phyloP scores from a whole-genome alignment of 176 grass and related monocot species.

The Phyllostachys edulis region DNA sequence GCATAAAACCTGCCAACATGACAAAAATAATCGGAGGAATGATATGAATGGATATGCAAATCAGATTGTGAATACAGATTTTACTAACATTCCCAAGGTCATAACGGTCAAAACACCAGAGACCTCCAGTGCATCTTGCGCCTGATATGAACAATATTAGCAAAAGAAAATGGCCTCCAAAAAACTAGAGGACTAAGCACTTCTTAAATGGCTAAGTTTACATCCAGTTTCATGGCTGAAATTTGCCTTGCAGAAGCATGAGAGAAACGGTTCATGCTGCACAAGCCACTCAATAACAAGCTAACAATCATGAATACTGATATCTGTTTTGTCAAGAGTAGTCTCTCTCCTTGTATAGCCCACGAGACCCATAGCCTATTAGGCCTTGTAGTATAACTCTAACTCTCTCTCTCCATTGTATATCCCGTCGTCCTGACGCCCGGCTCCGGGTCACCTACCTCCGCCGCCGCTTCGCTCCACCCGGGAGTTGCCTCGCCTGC shows the following conservation, averaged over 20 bases:
- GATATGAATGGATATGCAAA: conserved; percentile 14
- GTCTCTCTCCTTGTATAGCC: too few relatives aligned
- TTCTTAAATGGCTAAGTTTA: not conserved
- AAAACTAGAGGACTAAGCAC: conserved; percentile 2
- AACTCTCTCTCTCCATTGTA: too few relatives aligned
- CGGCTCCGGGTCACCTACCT: too few relatives aligned
- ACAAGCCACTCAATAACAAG: not conserved
- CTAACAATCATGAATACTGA: not conserved
- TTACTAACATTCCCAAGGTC: conserved; percentile 98
- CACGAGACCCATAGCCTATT: too few relatives aligned
- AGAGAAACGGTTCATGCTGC: not conserved
- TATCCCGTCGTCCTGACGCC: too few relatives aligned
- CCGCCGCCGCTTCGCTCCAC: too few relatives aligned
- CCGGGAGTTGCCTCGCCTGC: too few relatives aligned
- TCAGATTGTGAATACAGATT: conserved; percentile 31
- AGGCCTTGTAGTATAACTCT: too few relatives aligned
- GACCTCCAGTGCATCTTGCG: conserved; percentile 77
- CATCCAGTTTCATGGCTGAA: not conserved
- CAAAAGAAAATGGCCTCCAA: conserved; percentile 10
- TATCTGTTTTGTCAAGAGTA: too few relatives aligned
- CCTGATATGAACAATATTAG: conserved; percentile 47
- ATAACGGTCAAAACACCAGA: conserved; percentile 94
- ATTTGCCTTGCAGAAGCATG: not conserved
- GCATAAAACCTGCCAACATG: conserved; percentile 79
- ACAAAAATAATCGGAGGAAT: conserved; percentile 24